These are phyloP conservation scores for Saprolegnia diclina DNA, from an alignment of 352 stramenopile species.

Conservation along the genomic window DNA sequence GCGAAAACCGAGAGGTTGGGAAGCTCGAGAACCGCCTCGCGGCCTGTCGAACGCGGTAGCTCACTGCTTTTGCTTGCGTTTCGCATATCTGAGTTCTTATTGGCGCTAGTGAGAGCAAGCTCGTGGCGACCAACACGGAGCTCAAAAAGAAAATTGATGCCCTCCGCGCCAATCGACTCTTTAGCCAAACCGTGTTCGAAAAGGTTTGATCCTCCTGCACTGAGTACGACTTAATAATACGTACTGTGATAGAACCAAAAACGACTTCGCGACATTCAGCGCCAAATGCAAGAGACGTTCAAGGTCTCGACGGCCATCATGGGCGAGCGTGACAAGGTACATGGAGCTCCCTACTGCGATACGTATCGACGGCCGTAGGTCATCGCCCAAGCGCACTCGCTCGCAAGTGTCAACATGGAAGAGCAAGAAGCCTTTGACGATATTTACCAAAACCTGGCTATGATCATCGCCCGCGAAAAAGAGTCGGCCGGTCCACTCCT, in stretches of 20 bases:
- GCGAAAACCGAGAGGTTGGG: conserved; percentile 69
- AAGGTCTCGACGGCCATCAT: conserved; percentile 60
- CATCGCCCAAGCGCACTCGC: conserved; percentile 54
- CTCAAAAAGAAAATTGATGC: conserved; percentile 51
- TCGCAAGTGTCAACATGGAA: conserved; percentile 63
- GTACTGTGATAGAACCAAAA: conserved; percentile 54
- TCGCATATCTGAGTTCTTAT: not conserved
- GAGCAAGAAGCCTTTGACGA: conserved; percentile 72
- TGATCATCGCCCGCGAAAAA: conserved; percentile 67
- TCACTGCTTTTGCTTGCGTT: not conserved
- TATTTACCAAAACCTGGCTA: conserved; percentile 61
- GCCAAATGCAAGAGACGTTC: conserved; percentile 73
- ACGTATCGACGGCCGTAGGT: conserved; percentile 33
- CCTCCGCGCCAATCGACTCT: conserved; percentile 50
- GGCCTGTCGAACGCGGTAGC: conserved; percentile 46
- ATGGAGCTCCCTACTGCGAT: conserved; percentile 6
- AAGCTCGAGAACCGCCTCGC: conserved; percentile 76
- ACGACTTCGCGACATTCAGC: conserved; percentile 62
- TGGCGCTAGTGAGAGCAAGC: conserved; percentile 49
- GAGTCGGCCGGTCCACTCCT: conserved; percentile 38
- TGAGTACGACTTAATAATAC: not conserved
- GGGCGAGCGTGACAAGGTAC: conserved; percentile 57
- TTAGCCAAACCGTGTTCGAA: conserved; percentile 70
- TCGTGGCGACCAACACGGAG: conserved; percentile 50
- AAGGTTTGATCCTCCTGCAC: conserved; percentile 30